Base-by-base conservation (phyloP, 768 basidiomycete genomes). In the Tremella mesenterica region DNA sequence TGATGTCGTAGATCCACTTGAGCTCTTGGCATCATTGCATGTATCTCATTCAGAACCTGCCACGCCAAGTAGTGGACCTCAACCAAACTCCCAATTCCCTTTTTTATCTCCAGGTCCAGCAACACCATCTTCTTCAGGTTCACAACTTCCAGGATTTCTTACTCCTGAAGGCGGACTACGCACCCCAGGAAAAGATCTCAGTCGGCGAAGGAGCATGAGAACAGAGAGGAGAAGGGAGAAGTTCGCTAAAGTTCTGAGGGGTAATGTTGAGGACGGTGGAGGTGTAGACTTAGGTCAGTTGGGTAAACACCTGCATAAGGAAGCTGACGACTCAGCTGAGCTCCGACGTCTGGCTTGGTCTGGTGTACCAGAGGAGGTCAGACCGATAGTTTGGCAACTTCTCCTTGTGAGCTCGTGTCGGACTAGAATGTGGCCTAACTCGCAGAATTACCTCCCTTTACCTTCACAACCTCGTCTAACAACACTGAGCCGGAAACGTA, bases 301-400 rank as follows among this genome's bases (percentile, higher is more conserved):
- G 14, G 6, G 4, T 30, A 26, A 21, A 4, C 7, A 12, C n/a
- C 21, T 25, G 14, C 14, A 16, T 16, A n/a, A 41, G 4, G 5
- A 48, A 36, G 39, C 28, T 57, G 54, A 25, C 28, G 26, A 45
- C 26, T 20, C 59, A 86, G 87, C 81, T 18, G 87, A 89, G 70
- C 77, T 99, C 57, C 80, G 91, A 44, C 90, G 89, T 67, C 80
- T 95, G 44, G 85, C 91, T 18, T 99, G 95, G 95, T 85, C 85
- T 47, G 95, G 95, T 21, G 86, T 96, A 23, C 93, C 95, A 0
- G 71, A 73, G 51, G 87, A 91, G 62, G 77, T 99, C 25, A 80
- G 95, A 34, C 88, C 90, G 0, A 81, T 95, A 67, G 86, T 85
- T 23, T 99, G 95, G 95, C 90, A 90, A 67, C 77, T 96, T 44